Evolutionary conservation across 1,284 basidiomycete genomes (phyloP), one percentile per base, ranked within the genome.

Genomic region (Pascua sp.): DNA sequence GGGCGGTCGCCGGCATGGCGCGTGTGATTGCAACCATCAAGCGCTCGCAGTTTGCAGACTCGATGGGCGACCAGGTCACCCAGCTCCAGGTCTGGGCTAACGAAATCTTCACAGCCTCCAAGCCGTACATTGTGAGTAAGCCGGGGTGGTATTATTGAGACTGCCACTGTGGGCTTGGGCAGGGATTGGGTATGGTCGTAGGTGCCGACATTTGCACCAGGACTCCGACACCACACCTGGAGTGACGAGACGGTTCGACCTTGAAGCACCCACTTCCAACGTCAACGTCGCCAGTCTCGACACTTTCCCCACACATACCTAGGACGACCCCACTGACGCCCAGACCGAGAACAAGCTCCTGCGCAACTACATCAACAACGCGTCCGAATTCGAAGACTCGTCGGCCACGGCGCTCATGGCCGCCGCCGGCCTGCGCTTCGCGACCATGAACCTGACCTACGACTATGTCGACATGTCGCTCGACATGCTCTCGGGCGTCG

Each of bases 361-460:
- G 69, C 80, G 81, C 45, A 94, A 94, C 77, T 94, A 94, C 71
- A 82, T 85, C 16, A 83, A 86, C 70, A 76, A 84, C 47, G 54
- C 76, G 1, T 69, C 68, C 8, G 82, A 84, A 46, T 94, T 94
- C 68, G 81, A 84, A 67, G 91, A 95, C 65, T 83, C 86, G 0
- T 77, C 89, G 0, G 85, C 85, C 7, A 86, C 89, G 0, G 85
- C 90, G 0, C 81, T 95, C 40, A 78, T 94, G 52, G 88, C 90
- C 0, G 81, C 85, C 54, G 85, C 87, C 0, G 88, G 89, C 5
- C 91, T 90, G 47, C 73, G 78, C 10, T 62, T 78, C n/a, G 72
- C 75, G n/a, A 73, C 72, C 9, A 57, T 78, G 15, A 63, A 66
- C 52, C 61, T 78, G 16, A 76, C 74, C 18, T 67, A 71, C 56